Evolutionary conservation across 179 eudicot species (phyloP), one percentile per base, ranked within the genome.

Genomic region (Spergularia azorica): DNA sequence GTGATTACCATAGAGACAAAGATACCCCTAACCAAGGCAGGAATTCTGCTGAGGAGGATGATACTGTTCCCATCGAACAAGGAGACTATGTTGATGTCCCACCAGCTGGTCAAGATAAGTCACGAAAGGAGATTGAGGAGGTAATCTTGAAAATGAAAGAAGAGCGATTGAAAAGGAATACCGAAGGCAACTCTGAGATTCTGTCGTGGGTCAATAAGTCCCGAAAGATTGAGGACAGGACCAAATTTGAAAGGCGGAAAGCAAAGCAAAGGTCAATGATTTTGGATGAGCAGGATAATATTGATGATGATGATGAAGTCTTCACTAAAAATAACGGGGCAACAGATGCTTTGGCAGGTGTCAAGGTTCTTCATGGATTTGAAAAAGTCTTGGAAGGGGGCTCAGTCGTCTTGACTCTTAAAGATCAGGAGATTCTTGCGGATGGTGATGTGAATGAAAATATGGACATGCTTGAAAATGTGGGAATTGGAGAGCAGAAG

Each of bases 311-410:
- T 9, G 78, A 81, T 72, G 97, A 88, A 72, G 87, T 82, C 72
- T 91, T 84, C 75, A 75, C 63, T 41, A 73, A 69, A 57, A 74
- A 77, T 62, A 80, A 79, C 68, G 90, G 75, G 65, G 52, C 76
- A 70, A 13, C 86, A 85, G 99, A 85, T 67, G 87, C 88, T 59
- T 83, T 95, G 83, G 92, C 88, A 4, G 99, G 99, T 16, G 90
- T 88, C 41, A 95, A 94, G 91, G 89, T 95, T 77, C 98, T 95
- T 75, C 96, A 95, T 82, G 99, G 99, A 63, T 79, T 95, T 82
- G 98, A 95, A 81, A 94, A 95, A 86, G 98, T 95, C 70, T 73
- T 90, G 71, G 97, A 89, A 88, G 99, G 99, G 67, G 99, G 99
- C 61, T 91, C 99, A 57, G 97, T 95, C 83, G 94, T 95, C 69